Evolutionary conservation across 257 asterid genomes (phyloP).

Genomic region (Anisodus tanguticus): DNA sequence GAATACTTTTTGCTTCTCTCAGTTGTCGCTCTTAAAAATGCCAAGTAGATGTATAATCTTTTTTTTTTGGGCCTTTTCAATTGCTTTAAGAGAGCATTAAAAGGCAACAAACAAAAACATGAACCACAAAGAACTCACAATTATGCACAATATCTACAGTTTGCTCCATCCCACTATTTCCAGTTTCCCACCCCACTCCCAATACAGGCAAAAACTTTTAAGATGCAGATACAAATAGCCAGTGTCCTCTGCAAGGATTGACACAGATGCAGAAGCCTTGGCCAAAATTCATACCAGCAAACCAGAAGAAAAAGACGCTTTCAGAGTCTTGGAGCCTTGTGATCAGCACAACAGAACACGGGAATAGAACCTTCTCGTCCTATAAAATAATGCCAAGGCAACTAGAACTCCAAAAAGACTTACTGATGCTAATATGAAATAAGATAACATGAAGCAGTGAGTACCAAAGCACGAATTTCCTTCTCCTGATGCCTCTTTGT

Average conservation of each 20-base stretch:
- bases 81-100: not conserved
- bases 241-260: not conserved
- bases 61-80: not conserved
- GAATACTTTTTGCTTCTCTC: not conserved
- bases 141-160: not conserved
- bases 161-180: not conserved
- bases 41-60: not conserved
- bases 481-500: slow-evolving; percentile 49
- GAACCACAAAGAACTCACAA: not conserved
- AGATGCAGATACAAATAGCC: not conserved
- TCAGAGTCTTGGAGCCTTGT: not conserved
- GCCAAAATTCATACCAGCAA: not conserved
- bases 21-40: not conserved
- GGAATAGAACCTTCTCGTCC: slow-evolving; percentile 60
- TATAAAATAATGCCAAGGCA: slow-evolving; percentile 59
- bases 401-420: slow-evolving; percentile 64
- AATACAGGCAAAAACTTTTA: not conserved
- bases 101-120: not conserved
- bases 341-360: slow-evolving; percentile 41
- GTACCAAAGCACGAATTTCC: slow-evolving; percentile 69
- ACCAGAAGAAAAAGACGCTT: not conserved
- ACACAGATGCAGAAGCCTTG: not conserved
- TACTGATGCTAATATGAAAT: slow-evolving; percentile 70
- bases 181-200: not conserved
- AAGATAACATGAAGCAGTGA: slow-evolving; percentile 84